phyloP scores from a whole-genome alignment of 306 rosid genomes.

The Gastrolobium villosum region DNA sequence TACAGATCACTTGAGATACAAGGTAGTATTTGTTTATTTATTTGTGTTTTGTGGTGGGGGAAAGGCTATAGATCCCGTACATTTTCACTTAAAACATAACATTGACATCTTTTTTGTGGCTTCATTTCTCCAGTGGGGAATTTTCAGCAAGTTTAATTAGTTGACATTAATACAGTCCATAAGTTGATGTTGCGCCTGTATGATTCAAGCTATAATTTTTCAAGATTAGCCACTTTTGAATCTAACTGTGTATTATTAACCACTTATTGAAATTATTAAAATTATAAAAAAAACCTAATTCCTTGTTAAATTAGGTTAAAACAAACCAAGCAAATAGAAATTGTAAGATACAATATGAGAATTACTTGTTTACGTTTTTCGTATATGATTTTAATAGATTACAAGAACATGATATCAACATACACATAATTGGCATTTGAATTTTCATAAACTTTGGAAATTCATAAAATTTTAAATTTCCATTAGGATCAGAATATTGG shows the following conservation, averaged over 20 bases:
- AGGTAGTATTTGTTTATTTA: constrained; percentile 53
- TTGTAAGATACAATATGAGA: background rate
- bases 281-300: background rate
- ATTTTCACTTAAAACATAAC: background rate
- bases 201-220: constrained; percentile 20
- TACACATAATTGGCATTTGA: background rate
- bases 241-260: background rate
- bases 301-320: constrained; percentile 18
- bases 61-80: background rate
- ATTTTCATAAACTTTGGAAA: constrained; percentile 13
- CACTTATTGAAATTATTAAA: background rate
- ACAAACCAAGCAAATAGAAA: background rate
- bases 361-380: constrained; percentile 6
- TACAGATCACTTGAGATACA: constrained; percentile 87
- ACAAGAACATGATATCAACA: constrained; percentile 1
- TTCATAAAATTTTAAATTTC: background rate
- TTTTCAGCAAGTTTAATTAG: constrained; percentile 13
- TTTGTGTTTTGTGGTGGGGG: background rate
- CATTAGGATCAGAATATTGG: background rate
- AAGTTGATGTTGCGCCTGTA: background rate
- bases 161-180: background rate
- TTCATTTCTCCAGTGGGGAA: constrained; percentile 28
- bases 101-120: constrained; percentile 41
- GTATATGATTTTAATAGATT: background rate
- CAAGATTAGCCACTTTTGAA: constrained; percentile 12